Base-by-base conservation (phyloP, 2,329 filamentous ascomycete species). In the Fusarium sororula region DNA sequence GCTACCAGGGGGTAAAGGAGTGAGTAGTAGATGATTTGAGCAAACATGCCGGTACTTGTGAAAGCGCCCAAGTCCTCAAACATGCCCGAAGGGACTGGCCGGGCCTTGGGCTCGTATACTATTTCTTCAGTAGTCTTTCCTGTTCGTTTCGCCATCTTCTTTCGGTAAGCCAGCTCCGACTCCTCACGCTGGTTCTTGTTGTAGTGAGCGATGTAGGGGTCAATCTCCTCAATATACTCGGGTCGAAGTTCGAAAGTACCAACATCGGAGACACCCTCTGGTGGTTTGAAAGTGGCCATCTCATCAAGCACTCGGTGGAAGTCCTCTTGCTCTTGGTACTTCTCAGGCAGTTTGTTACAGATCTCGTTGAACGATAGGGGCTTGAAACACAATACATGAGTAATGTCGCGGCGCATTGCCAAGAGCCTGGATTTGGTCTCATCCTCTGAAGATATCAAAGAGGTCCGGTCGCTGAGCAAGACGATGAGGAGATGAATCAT, bases 111-210 rank as follows among this genome's bases (percentile, higher is more conserved):
- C 82, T 98, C 96, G 80, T 94, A 98, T 6, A 98, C 95, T 67
- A 98, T 91, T 61, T 98, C 95, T 45, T 94, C 91, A 3, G 89
- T 85, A 48, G 91, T 87, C 80, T 95, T 95, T 24, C 95, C 95
- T 1, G 92, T 94, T 83, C 93, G 95, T 84, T 95, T 95, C 17
- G 95, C 94, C 86, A 96, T 91, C 86, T 94, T 93, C 78, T 93
- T 92, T 77, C 93, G 94, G 84, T 96, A 98, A 7, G 95, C 93
- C 75, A 90, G 91, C 82, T 99, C 96, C 0, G 96, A 94, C 81
- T 99, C 96, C 80, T 99, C 96, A 57, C 96, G 90, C 81, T 98
- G 96, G 78, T 99, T 99, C 80, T 98, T 97, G 79, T 92, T 97
- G 82, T 98, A 99, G 80, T 98, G 95, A 12, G 95, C 93, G 79